phyloP scores from a whole-genome alignment of 1,284 basidiomycete genomes.

The Schizopora paradoxa region DNA sequence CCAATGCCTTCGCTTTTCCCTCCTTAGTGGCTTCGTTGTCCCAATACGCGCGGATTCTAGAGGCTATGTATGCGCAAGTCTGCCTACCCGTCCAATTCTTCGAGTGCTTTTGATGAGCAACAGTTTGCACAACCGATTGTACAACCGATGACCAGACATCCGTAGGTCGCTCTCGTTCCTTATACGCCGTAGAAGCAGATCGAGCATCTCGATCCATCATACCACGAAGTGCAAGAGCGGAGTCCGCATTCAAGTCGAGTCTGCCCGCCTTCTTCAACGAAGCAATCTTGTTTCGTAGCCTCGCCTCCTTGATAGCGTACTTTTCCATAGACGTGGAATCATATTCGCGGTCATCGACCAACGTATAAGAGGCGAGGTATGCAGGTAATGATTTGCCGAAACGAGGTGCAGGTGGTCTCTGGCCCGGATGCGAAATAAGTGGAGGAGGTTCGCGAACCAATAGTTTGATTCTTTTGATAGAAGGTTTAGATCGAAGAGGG shows the following conservation, averaged over 20 bases:
- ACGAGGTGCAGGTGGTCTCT: constrained; percentile 50
- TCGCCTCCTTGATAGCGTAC: constrained; percentile 45
- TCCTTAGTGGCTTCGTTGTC: constrained; percentile 55
- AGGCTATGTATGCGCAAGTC: constrained; percentile 4
- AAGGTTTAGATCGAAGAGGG: constrained; percentile 9
- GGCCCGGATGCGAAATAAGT: constrained; percentile 59
- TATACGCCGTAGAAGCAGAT: not conserved
- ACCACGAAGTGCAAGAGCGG: constrained; percentile 14
- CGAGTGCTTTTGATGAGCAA: constrained; percentile 7
- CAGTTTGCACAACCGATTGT: too few relatives aligned
- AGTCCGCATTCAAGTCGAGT: constrained; percentile 24
- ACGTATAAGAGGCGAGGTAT: constrained; percentile 58
- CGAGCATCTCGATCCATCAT: not conserved
- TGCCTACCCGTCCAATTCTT: constrained; percentile 8
- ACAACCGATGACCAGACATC: constrained; percentile 56
- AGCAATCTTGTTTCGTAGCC: constrained; percentile 48
- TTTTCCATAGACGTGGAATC: constrained; percentile 38
- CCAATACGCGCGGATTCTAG: constrained; percentile 54
- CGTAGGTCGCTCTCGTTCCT: not conserved
- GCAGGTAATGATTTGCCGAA: constrained; percentile 48
- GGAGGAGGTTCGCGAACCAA: constrained; percentile 62
- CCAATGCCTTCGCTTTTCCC: constrained; percentile 61
- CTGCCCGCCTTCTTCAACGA: constrained; percentile 32
- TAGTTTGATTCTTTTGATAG: constrained; percentile 58
- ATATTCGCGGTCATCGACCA: constrained; percentile 45